phyloP scores from a whole-genome alignment of 2,329 filamentous ascomycete species.

The Penicillium brasilianum region DNA sequence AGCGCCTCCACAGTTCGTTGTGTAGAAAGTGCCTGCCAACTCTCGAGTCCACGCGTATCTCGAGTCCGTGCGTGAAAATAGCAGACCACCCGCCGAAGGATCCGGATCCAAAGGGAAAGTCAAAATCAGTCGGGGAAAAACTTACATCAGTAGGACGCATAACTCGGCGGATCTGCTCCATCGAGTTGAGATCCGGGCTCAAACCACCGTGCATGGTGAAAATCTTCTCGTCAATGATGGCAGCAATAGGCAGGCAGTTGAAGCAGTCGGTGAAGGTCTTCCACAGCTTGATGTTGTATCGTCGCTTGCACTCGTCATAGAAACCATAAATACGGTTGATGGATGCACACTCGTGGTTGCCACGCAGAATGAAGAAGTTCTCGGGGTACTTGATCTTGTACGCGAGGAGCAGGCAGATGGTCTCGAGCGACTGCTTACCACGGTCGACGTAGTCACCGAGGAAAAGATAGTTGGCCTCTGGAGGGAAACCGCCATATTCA shows the following conservation, averaged over 20 bases:
- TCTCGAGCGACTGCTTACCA: slow-evolving; percentile 98
- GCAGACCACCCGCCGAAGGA: slow-evolving; percentile 8
- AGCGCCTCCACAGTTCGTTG: slow-evolving; percentile 27
- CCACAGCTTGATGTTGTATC: slow-evolving; percentile 99
- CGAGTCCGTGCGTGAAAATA: background rate
- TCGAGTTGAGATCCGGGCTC: slow-evolving; percentile 96
- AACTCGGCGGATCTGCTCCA: slow-evolving; percentile 99
- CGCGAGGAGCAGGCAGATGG: slow-evolving; percentile 91
- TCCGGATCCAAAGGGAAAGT: background rate
- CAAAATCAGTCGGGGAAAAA: slow-evolving; percentile 36
- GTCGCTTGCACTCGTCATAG: slow-evolving; percentile 99
- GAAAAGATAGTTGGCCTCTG: slow-evolving; percentile 99
- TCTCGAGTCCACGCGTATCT: slow-evolving; percentile 12
- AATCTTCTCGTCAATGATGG: slow-evolving; percentile 99
- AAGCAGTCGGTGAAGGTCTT: slow-evolving; percentile 99
- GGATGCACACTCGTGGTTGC: slow-evolving; percentile 98
- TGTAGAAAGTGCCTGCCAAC: slow-evolving; percentile 6
- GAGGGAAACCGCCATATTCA: slow-evolving; percentile 97
- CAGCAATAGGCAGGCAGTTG: slow-evolving; percentile 97
- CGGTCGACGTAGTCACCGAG: slow-evolving; percentile 98
- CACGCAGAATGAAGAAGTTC: slow-evolving; percentile 98
- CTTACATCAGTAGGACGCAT: slow-evolving; percentile 99
- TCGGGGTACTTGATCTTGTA: slow-evolving; percentile 99
- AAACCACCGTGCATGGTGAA: slow-evolving; percentile 99
- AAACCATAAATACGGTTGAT: slow-evolving; percentile 99